phyloP scores from a whole-genome alignment of 805 yeast species.

The Phaffomyces opuntiae region DNA sequence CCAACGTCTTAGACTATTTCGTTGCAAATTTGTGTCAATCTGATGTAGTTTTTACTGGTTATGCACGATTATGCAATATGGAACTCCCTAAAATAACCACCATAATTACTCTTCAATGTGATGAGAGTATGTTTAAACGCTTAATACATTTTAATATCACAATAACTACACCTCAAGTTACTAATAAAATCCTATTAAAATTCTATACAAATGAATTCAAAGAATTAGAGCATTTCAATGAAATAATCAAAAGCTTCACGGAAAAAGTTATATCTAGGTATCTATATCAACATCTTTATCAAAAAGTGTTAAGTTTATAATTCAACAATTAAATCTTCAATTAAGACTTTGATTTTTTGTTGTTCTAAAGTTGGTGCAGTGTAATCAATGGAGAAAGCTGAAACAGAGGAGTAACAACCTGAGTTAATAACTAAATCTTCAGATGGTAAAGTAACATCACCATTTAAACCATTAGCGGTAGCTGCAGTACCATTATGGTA shows the following conservation, averaged over 20 bases:
- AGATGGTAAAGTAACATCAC: constrained; percentile 38
- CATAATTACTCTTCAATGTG: no score
- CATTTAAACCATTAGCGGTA: constrained; percentile 28
- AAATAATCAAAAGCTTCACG: neutral
- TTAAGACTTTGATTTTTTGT: constrained; percentile 12
- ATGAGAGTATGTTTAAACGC: no score
- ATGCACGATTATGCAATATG: neutral
- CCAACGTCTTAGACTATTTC: no score
- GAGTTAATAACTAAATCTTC: constrained; percentile 27
- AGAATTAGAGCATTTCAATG: no score
- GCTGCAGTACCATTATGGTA: constrained; percentile 20
- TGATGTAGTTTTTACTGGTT: neutral
- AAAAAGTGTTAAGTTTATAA: neutral
- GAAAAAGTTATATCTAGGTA: neutral
- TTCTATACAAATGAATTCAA: no score
- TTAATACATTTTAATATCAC: no score
- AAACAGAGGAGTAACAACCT: constrained; percentile 37
- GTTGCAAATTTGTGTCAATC: neutral
- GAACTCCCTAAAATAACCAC: no score
- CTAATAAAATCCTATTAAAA: no score
- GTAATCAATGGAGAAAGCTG: constrained; percentile 42
- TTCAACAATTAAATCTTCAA: constrained; percentile 10
- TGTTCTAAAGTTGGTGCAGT: constrained; percentile 17
- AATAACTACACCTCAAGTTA: no score
- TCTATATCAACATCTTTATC: neutral